phyloP scores from a whole-genome alignment of 192 early-diverging fungal genomes.

The Phycomyces blakesleeanus region DNA sequence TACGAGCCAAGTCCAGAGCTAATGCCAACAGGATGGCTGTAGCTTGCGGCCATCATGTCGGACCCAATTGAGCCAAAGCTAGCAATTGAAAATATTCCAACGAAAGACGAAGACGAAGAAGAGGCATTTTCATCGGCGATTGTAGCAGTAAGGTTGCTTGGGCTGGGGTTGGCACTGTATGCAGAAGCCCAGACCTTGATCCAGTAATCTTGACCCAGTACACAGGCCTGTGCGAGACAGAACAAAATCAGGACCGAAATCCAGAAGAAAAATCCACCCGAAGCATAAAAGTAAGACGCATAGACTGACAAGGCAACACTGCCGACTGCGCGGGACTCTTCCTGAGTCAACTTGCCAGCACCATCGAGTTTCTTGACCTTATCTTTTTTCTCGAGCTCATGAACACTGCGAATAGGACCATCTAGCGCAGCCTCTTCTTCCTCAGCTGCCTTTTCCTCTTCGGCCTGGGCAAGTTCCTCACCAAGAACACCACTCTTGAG shows the following conservation, averaged over 20 bases:
- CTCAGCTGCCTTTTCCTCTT: slow-evolving; percentile 34
- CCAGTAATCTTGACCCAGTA: slow-evolving; percentile 61
- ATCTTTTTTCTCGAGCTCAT: slow-evolving; percentile 28
- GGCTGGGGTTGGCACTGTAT: slow-evolving; percentile 9
- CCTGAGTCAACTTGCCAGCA: slow-evolving; percentile 67
- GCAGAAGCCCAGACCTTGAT: slow-evolving; percentile 59
- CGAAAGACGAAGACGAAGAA: no score
- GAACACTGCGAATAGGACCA: slow-evolving; percentile 34
- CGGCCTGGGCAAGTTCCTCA: slow-evolving; percentile 36
- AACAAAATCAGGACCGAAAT: slow-evolving; percentile 45
- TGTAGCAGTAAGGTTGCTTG: not conserved
- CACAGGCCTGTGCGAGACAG: slow-evolving; percentile 31
- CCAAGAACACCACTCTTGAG: slow-evolving; percentile 41
- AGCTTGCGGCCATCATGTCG: not conserved
- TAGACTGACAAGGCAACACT: slow-evolving; percentile 74
- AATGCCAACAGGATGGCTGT: not conserved
- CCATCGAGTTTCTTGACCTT: slow-evolving; percentile 32
- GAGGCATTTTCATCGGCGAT: no score
- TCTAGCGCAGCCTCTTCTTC: slow-evolving; percentile 40
- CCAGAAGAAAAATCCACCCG: slow-evolving; percentile 67
- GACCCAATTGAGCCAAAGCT: not conserved
- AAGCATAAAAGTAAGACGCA: slow-evolving; percentile 68
- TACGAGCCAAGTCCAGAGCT: not conserved
- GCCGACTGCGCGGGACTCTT: slow-evolving; percentile 83
- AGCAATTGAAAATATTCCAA: not conserved